Evolutionary conservation across 768 basidiomycete genomes (phyloP).

Genomic region (Lactifluus pinguis): DNA sequence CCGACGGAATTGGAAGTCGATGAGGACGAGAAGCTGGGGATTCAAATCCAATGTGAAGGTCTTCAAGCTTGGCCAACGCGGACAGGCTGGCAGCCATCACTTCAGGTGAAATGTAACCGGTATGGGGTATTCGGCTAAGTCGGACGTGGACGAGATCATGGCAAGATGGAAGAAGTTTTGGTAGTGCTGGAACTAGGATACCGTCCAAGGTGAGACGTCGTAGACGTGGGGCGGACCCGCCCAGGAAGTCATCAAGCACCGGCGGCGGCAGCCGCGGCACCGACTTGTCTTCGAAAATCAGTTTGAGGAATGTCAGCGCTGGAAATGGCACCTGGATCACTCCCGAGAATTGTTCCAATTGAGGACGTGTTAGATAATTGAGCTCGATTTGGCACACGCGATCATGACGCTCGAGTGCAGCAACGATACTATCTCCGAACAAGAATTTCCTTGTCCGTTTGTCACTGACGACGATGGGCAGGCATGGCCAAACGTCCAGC

Average conservation of each 20-base stretch:
- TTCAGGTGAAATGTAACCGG: background rate
- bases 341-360: background rate
- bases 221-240: background rate
- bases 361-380: background rate
- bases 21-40: background rate
- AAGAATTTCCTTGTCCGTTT: too few relatives aligned
- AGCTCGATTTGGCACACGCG: background rate
- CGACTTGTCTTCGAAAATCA: background rate
- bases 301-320: background rate
- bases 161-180: background rate
- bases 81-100: background rate
- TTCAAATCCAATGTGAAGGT: background rate
- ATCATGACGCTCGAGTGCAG: background rate
- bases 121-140: background rate
- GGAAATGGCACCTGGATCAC: background rate
- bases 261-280: background rate
- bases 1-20: background rate
- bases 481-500: too few relatives aligned
- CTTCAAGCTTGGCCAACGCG: background rate
- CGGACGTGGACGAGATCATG: background rate
- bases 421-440: background rate
- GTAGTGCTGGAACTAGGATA: background rate
- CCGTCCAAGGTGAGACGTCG: background rate
- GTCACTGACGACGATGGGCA: too few relatives aligned
- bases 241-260: background rate